These are phyloP conservation scores for Pulveroboletus frians DNA, from an alignment of 768 basidiomycete species.

Conservation along the genomic window DNA sequence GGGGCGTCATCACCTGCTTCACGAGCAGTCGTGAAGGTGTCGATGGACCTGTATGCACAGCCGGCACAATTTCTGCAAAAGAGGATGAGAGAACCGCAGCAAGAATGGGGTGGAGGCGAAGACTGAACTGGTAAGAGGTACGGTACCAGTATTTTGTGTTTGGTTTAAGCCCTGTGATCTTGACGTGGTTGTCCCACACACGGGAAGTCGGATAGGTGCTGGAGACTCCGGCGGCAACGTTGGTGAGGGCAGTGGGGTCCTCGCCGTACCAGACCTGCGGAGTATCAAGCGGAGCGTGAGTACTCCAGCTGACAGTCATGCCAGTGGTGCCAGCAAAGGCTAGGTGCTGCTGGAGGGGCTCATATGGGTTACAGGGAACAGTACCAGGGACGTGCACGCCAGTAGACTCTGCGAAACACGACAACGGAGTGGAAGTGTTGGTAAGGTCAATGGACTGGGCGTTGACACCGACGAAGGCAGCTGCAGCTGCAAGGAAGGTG, in stretches of 20 bases:
- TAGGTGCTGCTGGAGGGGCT: conserved; percentile 24
- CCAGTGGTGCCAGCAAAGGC: conserved; percentile 23
- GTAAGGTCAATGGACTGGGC: conserved; percentile 19
- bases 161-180: conserved; percentile 20
- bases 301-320: conserved; percentile 28
- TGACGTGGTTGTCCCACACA: conserved; percentile 28
- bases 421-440: conserved; percentile 8
- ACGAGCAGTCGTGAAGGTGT: conserved; percentile 24
- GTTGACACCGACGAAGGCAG: conserved; percentile 6
- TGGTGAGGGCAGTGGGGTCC: conserved; percentile 15
- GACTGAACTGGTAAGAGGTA: conserved; percentile 22
- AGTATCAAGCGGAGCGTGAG: conserved; percentile 14
- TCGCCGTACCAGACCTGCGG: conserved; percentile 26
- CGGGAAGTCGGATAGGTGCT: conserved; percentile 22
- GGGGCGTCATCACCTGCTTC: conserved; percentile 14
- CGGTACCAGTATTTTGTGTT: conserved; percentile 27
- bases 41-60: conserved; percentile 22
- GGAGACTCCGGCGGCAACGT: conserved; percentile 17
- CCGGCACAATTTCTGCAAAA: conserved; percentile 22
- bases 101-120: background rate
- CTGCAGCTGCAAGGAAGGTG: background rate
- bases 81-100: background rate
- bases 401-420: conserved; percentile 25
- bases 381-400: conserved; percentile 27
- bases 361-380: conserved; percentile 25